phyloP scores from a whole-genome alignment of 177 flowering plant genomes.

The Vitis hybrid region DNA sequence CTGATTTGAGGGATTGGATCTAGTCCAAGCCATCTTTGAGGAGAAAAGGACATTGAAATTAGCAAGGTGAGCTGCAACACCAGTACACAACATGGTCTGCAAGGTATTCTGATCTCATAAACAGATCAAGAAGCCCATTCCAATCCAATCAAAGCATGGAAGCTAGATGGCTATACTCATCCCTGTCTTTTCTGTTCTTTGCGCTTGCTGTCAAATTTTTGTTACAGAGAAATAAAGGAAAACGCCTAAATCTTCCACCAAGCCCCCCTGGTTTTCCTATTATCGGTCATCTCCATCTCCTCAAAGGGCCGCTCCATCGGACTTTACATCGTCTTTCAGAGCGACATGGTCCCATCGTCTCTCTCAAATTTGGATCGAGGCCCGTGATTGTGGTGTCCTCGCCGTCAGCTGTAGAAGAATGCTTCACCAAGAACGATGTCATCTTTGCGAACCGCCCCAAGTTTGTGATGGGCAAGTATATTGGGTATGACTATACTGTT shows the following conservation, averaged over 20 bases:
- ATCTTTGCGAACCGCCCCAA: slow-evolving; percentile 30
- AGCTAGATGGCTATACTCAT: too few species aligned
- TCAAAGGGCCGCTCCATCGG: slow-evolving; percentile 20
- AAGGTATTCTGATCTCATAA: too few species aligned
- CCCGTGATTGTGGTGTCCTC: slow-evolving; percentile 23
- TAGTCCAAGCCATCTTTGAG: too few species aligned
- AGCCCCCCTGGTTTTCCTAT: slow-evolving; percentile 24
- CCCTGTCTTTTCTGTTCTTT: too few species aligned
- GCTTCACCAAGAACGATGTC: slow-evolving; percentile 32
- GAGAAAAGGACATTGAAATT: too few species aligned
- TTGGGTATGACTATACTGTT: slow-evolving; percentile 18
- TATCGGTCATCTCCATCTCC: slow-evolving; percentile 25
- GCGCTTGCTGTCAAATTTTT: too few species aligned
- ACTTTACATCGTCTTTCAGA: slow-evolving; percentile 11
- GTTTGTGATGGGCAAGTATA: slow-evolving; percentile 1
- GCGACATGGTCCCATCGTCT: slow-evolving; percentile 17
- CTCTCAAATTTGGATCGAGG: slow-evolving; percentile 19
- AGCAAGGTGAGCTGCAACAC: too few species aligned
- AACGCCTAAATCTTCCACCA: slow-evolving; percentile 13
- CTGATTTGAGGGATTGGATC: too few species aligned
- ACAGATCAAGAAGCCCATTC: too few species aligned
- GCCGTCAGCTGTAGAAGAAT: slow-evolving; percentile 19
- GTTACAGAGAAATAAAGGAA: too few species aligned
- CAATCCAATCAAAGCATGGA: too few species aligned
- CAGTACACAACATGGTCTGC: too few species aligned